Evolutionary conservation across 305 asterid species (phyloP).

Genomic region (Fraxinus sp.): DNA sequence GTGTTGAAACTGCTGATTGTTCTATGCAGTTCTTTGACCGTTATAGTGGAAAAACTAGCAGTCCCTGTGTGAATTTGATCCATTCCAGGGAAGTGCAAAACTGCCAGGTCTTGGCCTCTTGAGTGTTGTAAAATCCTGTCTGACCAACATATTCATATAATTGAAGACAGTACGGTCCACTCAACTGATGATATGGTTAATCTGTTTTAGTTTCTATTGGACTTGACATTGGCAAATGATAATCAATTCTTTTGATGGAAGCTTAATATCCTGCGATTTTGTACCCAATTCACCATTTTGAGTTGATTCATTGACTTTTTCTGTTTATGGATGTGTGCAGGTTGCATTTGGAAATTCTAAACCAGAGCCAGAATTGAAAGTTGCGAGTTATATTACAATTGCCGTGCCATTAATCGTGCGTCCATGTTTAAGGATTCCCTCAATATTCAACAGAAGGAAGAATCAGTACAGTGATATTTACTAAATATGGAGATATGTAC

Average conservation of each 20-base stretch:
- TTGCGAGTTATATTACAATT: neutral
- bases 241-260: constrained; percentile 24
- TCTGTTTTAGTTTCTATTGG: constrained; percentile 22
- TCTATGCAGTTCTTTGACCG: constrained; percentile 75
- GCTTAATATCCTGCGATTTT: constrained; percentile 9
- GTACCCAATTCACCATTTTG: constrained; percentile 15
- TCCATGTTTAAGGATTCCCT: neutral
- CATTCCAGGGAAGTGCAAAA: constrained; percentile 17
- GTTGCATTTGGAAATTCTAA: neutral
- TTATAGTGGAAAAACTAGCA: constrained; percentile 58
- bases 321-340: neutral
- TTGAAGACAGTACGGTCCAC: constrained; percentile 16
- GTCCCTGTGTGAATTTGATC: constrained; percentile 60
- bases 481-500: neutral
- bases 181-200: constrained; percentile 21
- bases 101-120: constrained; percentile 5
- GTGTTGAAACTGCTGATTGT: constrained; percentile 7
- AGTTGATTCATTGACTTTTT: neutral
- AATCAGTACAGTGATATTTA: neutral
- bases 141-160: constrained; percentile 25
- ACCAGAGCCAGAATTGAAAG: neutral
- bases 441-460: neutral
- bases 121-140: constrained; percentile 38
- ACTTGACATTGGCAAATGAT: constrained; percentile 14
- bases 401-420: neutral